These are phyloP conservation scores for Acanthamoeba castellanii DNA, from an alignment of 208 protist genomes.

Conservation along the genomic window DNA sequence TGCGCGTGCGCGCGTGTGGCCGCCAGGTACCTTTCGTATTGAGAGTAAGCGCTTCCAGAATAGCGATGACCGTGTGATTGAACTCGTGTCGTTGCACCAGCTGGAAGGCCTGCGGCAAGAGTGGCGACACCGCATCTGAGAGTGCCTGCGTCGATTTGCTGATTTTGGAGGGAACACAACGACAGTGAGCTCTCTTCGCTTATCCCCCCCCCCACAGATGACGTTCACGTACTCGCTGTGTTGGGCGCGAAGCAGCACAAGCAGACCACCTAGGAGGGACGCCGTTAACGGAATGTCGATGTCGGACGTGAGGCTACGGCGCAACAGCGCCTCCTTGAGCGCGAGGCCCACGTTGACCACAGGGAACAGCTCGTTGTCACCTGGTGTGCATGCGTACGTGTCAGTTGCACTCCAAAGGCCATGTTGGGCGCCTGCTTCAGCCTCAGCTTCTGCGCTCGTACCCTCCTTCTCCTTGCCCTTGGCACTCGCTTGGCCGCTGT, in stretches of 20 bases:
- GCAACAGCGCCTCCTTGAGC: constrained; percentile 11
- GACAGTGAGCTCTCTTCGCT: neutral
- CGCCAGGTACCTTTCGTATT: neutral
- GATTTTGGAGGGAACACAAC: neutral
- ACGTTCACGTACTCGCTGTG: neutral
- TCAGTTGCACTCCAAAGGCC: too few species aligned
- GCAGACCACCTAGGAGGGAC: neutral
- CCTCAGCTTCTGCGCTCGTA: neutral
- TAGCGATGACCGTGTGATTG: neutral
- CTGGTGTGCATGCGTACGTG: neutral
- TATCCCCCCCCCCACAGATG: neutral
- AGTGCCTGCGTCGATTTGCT: neutral
- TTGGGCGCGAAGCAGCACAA: constrained; percentile 2
- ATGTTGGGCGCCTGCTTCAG: too few species aligned
- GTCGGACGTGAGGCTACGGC: neutral
- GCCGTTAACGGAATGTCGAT: neutral
- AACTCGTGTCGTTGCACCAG: neutral
- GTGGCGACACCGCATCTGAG: constrained; percentile 6
- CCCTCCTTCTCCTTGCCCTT: constrained; percentile 41
- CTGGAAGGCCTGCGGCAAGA: constrained; percentile 11
- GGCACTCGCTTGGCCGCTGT: neutral
- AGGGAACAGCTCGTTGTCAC: neutral
- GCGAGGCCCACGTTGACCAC: neutral
- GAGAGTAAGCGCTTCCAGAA: neutral
- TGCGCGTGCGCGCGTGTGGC: neutral